These are phyloP conservation scores for Metarhizium rileyi DNA, from an alignment of 2,329 filamentous ascomycete species.

Conservation along the genomic window DNA sequence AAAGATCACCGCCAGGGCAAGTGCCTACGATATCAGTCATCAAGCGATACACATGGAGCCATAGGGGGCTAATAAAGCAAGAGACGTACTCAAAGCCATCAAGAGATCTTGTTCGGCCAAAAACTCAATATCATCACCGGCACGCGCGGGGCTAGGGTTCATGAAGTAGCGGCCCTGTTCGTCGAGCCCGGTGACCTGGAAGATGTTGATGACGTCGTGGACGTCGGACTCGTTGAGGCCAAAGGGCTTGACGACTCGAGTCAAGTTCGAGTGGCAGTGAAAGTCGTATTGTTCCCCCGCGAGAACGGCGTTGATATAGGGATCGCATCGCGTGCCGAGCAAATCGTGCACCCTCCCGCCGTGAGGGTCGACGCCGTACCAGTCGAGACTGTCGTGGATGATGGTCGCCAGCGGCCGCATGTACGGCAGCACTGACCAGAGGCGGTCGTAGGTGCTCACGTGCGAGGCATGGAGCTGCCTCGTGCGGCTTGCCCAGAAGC, in stretches of 20 bases:
- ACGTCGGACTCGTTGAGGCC: conserved; percentile 65
- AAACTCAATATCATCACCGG: conserved; percentile 60
- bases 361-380: conserved; percentile 51
- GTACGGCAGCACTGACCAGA: conserved; percentile 73
- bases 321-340: conserved; percentile 74
- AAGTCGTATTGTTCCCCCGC: conserved; percentile 64
- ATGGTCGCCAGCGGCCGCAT: conserved; percentile 68
- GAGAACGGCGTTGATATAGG: conserved; percentile 70
- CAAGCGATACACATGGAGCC: not conserved
- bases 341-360: conserved; percentile 68
- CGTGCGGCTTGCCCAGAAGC: conserved; percentile 74
- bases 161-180: conserved; percentile 68
- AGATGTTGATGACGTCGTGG: conserved; percentile 79
- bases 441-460: conserved; percentile 58
- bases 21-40: conserved; percentile 34
- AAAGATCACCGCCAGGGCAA: conserved; percentile 73
- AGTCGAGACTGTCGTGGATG: conserved; percentile 52
- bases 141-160: conserved; percentile 46
- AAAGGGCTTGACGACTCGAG: conserved; percentile 58
- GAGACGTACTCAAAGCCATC: conserved; percentile 43
- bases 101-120: conserved; percentile 71
- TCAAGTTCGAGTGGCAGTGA: conserved; percentile 77
- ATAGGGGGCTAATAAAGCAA: no score
- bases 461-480: conserved; percentile 71
- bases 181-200: conserved; percentile 75